Evolutionary conservation across 192 early-diverging fungal species (phyloP).

Genomic region (Dimargaris verticillata): DNA sequence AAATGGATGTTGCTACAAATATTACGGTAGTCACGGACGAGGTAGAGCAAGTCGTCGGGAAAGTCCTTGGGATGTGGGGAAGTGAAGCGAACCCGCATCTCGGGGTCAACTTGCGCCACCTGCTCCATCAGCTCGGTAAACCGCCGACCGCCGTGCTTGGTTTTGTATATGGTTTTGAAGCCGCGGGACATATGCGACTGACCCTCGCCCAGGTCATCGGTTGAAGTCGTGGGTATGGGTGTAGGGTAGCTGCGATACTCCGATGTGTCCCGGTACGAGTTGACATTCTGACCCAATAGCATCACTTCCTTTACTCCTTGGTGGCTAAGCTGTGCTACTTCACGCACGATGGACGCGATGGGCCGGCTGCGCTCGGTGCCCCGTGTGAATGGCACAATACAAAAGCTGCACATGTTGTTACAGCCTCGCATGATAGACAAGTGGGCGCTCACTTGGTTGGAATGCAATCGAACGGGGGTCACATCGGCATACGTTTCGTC

Average conservation of each 20-base stretch:
- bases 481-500: conserved; percentile 70
- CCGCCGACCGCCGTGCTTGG: conserved; percentile 52
- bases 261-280: conserved; percentile 56
- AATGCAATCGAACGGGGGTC: conserved; percentile 48
- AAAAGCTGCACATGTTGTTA: conserved; percentile 72
- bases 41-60: conserved; percentile 47
- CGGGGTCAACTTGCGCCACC: conserved; percentile 46
- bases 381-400: conserved; percentile 62
- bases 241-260: conserved; percentile 31
- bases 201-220: conserved; percentile 15
- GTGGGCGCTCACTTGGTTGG: conserved; percentile 46
- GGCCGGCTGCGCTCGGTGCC: conserved; percentile 55
- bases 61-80: conserved; percentile 73
- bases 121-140: conserved; percentile 57
- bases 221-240: conserved; percentile 14
- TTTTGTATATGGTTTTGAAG: conserved; percentile 61
- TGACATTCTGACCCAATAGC: conserved; percentile 66
- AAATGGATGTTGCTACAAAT: conserved; percentile 57
- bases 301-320: conserved; percentile 51
- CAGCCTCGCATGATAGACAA: conserved; percentile 64
- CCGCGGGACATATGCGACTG: conserved; percentile 30
- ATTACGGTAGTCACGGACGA: conserved; percentile 49
- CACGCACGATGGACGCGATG: conserved; percentile 48
- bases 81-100: conserved; percentile 64
- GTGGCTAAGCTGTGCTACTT: conserved; percentile 39